These are phyloP conservation scores for Coniochaeta ligniaria DNA, from an alignment of 2,329 filamentous ascomycete species.

Conservation along the genomic window DNA sequence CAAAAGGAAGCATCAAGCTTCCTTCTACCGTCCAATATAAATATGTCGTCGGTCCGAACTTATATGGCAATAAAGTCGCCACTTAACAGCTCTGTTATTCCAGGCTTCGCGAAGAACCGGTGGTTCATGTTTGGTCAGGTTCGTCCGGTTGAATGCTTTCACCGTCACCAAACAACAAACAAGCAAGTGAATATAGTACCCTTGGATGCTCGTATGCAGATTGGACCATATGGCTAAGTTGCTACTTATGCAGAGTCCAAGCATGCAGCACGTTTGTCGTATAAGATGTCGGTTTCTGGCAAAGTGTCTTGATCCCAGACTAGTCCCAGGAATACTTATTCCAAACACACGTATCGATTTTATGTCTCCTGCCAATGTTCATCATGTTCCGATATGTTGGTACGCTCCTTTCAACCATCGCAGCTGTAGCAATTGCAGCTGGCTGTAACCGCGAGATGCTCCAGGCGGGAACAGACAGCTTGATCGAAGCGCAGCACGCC, in stretches of 20 bases:
- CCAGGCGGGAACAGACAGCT: conserved; percentile 10
- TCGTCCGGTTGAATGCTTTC: not conserved
- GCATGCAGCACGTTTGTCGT: no score
- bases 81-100: no score
- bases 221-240: no score
- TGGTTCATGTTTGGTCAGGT: not conserved
- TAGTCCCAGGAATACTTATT: not conserved
- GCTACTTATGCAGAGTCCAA: no score
- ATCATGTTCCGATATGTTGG: not conserved
- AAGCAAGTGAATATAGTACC: not conserved
- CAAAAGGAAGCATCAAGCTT: no score
- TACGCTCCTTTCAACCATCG: not conserved
- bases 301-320: not conserved
- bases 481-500: conserved; percentile 13
- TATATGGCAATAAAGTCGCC: no score
- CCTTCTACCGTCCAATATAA: no score
- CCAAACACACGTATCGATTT: not conserved
- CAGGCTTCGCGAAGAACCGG: not conserved
- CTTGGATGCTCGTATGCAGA: no score
- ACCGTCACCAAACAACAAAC: not conserved
- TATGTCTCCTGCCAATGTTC: not conserved
- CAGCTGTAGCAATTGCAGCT: not conserved
- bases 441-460: conserved; percentile 15
- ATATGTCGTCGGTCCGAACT: no score
- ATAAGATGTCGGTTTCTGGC: no score